Conservation (phyloP, 768 basidiomycete genomes). For the Leccinum ochraceum region DNA sequence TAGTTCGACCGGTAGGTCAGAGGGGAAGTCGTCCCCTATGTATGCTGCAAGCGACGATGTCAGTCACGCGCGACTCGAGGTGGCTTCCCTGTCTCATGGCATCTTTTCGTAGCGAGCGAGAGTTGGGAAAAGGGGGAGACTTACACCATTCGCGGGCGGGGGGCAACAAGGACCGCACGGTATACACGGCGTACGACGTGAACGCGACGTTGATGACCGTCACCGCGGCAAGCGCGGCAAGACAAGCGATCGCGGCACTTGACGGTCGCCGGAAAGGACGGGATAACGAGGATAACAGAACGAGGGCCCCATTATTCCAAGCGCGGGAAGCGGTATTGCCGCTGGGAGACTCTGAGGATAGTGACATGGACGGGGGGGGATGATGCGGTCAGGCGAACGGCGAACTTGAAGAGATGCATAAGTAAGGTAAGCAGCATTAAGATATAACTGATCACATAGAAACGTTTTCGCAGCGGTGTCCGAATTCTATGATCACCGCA, state of each 20-base stretch:
- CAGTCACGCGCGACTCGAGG: not conserved
- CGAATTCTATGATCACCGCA: not conserved
- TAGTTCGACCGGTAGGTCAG: slow-evolving; percentile 33
- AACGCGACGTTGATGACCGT: slow-evolving; percentile 25
- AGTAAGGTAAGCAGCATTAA: not conserved
- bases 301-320: not conserved
- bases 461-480: not conserved
- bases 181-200: slow-evolving; percentile 22
- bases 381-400: not conserved
- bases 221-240: slow-evolving; percentile 22
- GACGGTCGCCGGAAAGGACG: slow-evolving; percentile 2
- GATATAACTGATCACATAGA: not conserved
- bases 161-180: slow-evolving; percentile 14
- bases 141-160: slow-evolving; percentile 26
- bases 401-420: not conserved
- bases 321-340: not conserved
- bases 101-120: not conserved
- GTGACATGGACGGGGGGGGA: not conserved
- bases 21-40: slow-evolving; percentile 33
- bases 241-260: slow-evolving; percentile 9
- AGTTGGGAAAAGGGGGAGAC: not conserved
- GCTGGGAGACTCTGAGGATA: not conserved
- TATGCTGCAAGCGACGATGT: slow-evolving; percentile 21
- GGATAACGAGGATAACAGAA: not conserved
- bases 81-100: not conserved